Evolutionary conservation across 495 filamentous ascomycete species (phyloP), one percentile per base, ranked within the genome.

Genomic region (Penicillium subrubescens): DNA sequence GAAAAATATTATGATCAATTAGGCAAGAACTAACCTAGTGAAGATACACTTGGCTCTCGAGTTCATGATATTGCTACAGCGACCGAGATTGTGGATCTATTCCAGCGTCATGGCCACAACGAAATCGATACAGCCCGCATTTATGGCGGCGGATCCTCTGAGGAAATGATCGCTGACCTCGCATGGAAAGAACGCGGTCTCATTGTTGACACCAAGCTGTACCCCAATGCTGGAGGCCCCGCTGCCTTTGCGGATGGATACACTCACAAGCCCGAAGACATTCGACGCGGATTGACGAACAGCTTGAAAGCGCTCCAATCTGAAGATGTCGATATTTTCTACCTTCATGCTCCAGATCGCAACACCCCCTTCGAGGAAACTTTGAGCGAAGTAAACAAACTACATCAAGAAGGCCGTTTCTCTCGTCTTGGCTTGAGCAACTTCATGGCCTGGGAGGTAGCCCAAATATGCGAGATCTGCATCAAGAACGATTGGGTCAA

Each of bases 71-170:
- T 54, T 11, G 50, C 60, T 17, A 62, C 55, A 0, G 62, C 69
- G 2, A 54, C 39, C 6, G 8, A 61, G 3, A 64, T 73, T 3
- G 74, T 88, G 35, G 82, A 86, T 69, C 71, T 78, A 27, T 87
- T 90, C 71, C 83, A 88, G 67, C 56, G 61, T 0, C 73, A 83
- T 63, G 85, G 86, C 23, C 80, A 88, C 74, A 79, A 78, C 55
- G 84, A 87, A 58, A 67, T 89, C 62, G 87, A 89, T 70, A 87
- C 85, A 3, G 84, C 86, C 5, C 79, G 83, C 15, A 63, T 77
- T 7, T 87, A 87, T 59, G 83, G 81, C 19, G 75, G 66, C 33
- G 85, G 85, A 17, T 72, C 77, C 8, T 84, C 81, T 0, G 85
- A 88, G 66, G 72, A 79, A 51, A 75, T 76, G 33, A 81, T 87